phyloP scores from a whole-genome alignment of 352 stramenopile genomes.

The Pythium graminicola region DNA sequence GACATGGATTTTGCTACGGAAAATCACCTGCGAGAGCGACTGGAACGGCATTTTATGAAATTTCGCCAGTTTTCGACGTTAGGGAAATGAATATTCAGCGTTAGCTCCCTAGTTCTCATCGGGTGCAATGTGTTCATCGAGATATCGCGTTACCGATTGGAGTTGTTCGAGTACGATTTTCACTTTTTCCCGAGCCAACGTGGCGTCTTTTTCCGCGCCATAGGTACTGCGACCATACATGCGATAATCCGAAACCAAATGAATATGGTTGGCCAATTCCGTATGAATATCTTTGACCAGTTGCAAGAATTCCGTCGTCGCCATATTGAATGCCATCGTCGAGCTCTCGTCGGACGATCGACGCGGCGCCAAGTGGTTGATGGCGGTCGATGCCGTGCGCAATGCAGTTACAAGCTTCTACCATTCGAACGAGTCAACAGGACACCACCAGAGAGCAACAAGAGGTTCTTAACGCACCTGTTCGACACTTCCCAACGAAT shows the following conservation, averaged over 20 bases:
- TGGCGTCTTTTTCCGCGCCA: slow-evolving; percentile 74
- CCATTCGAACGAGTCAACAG: not conserved
- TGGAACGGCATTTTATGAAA: slow-evolving; percentile 58
- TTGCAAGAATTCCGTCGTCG: slow-evolving; percentile 81
- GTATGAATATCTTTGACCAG: slow-evolving; percentile 82
- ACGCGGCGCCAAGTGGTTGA: slow-evolving; percentile 59
- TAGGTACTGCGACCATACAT: slow-evolving; percentile 79
- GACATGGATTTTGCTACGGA: slow-evolving; percentile 32
- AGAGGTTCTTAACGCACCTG: slow-evolving; percentile 34
- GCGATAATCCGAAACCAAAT: slow-evolving; percentile 82
- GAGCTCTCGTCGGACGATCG: slow-evolving; percentile 59
- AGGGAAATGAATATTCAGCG: not conserved
- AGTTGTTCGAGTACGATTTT: slow-evolving; percentile 74
- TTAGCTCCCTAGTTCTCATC: slow-evolving; percentile 40
- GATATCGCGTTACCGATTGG: slow-evolving; percentile 63
- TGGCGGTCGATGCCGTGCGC: slow-evolving; percentile 55
- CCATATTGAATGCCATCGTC: slow-evolving; percentile 63
- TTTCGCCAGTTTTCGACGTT: slow-evolving; percentile 25
- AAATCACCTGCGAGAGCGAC: slow-evolving; percentile 30
- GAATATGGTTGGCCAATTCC: slow-evolving; percentile 75
- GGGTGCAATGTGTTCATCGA: slow-evolving; percentile 64
- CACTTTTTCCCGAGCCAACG: slow-evolving; percentile 71
- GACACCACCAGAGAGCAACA: not conserved
- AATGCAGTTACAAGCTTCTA: slow-evolving; percentile 79
- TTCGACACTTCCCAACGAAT: slow-evolving; percentile 66